Base-by-base conservation (phyloP, 2,329 filamentous ascomycete species). In the Colletotrichum shisoi region DNA sequence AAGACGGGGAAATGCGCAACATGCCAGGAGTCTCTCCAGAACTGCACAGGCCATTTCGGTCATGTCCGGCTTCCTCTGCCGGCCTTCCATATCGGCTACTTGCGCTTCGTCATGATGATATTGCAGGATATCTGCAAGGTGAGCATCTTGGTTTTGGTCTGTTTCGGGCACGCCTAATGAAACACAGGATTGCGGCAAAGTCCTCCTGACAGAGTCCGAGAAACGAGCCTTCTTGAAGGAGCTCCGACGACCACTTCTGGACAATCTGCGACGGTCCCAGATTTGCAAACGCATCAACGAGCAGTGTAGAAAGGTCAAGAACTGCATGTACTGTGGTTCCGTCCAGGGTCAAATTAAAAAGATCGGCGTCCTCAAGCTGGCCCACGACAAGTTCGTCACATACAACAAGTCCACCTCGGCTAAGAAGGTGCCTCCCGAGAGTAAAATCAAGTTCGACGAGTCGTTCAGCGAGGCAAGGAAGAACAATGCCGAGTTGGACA, bases 31-130 rank as follows among this genome's bases (percentile, higher is more conserved):
- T 85, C 88, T 17, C 83, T 98, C 37, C 87, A 93, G 73, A 88
- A 90, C 71, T 99, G 95, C 78, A 95, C 93, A 72, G 95, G 95
- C 13, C 95, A 99, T 78, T 99, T 98, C 75, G 95, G 95, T 53
- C 91, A 97, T 79, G 91, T 99, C 73, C 89, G 92, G 74, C 86
- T 99, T 15, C 92, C 94, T 1, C 83, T 99, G 58, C 95, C 95
- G 4, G 93, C 91, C 49, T 98, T 98, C 75, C 95, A 99, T 76
- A 93, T 98, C 71, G 95, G 95, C 44, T 99, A 97, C 76, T 87
- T 99, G 73, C 95, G 93, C 76, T 93, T 96, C 76, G 93, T 95
- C 70, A 94, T 96, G 75, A 90, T 89, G 51, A 94, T 97, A 63
- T 84, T 99, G 27, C 94, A 98, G 76, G 91, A 95, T 74, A 96